Evolutionary conservation across 1,139 yeast genomes (phyloP), one percentile per base, ranked within the genome.

Genomic region (Diutina neorugosa): DNA sequence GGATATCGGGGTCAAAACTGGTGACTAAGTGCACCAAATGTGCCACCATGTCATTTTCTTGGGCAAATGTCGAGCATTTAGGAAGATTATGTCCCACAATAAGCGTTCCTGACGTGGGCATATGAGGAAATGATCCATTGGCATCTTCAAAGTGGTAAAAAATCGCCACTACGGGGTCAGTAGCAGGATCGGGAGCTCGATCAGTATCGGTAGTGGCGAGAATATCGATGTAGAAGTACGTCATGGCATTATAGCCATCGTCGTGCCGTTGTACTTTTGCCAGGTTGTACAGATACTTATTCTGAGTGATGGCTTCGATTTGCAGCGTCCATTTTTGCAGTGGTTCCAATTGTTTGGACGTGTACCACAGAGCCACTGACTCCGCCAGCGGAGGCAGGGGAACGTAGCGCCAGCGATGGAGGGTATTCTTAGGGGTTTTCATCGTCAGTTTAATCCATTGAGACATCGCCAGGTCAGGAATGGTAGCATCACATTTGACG

Each of bases 1-100:
- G 63, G 44, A 93, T 80, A 64, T 93, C 98, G 0, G 98, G 98
- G 62, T 93, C 98, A 53, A 81, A 74, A 2, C 69, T 59, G 27
- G 81, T 75, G 0, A 88, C 82, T n/a, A 85, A 57, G 1, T 74
- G 70, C 6, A 51, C 53, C 7, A 91, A 68, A 8, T 74, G 73
- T 7, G 74, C 69, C 3, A 90, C 63, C 78, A 86, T 71, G 4
- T 73, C 79, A 2, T 66, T 57, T 61, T 91, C 97, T 18, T 69
- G 65, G 1, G 68, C 69, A 55, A 78, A 80, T 4, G 27, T 55
- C 19, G n/a, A n/a, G 16, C 50, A 46, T 4, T 16, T 9, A 12
- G 19, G 18, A 5, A 27, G 21, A 16, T 11, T 18, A 5, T 23
- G 18, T 5, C 37, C 31, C 21, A 49, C 44, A 1, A 49, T 7